Conservation (phyloP, 495 filamentous ascomycete genomes). For the Bathelium albidoporum region DNA sequence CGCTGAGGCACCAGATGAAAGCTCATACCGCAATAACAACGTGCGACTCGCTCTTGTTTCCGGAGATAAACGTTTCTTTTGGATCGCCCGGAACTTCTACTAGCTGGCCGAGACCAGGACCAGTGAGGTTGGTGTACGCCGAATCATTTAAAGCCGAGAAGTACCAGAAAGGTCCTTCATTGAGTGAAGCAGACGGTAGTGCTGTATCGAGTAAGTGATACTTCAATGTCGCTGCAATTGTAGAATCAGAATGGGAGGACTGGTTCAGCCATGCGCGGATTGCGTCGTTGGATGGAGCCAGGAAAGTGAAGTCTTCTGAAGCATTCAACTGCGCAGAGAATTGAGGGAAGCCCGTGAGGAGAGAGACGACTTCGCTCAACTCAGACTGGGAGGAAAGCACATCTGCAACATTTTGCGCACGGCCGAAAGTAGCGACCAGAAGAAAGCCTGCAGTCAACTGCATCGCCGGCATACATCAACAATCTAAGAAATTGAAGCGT, state of each 20-base stretch:
- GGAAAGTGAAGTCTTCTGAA: constrained; percentile 9
- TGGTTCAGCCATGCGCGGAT: neutral
- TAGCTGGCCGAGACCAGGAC: constrained; percentile 8
- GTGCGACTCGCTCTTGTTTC: constrained; percentile 1
- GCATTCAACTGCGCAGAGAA: neutral
- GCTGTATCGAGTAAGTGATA: constrained; percentile 2
- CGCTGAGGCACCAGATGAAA: no score
- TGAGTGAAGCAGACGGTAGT: constrained; percentile 6
- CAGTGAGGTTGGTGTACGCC: constrained; percentile 5
- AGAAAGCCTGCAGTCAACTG: neutral
- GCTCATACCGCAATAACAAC: neutral
- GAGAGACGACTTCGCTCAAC: neutral
- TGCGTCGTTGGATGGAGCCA: constrained; percentile 13
- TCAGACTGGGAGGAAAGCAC: neutral
- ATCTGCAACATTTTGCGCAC: neutral
- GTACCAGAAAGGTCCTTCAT: neutral
- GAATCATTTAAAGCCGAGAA: neutral
- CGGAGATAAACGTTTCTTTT: neutral
- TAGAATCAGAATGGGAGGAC: constrained; percentile 7
- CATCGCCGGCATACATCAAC: neutral
- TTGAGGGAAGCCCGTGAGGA: neutral
- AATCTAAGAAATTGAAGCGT: no score
- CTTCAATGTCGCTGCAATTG: neutral
- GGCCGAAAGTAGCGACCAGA: no score
- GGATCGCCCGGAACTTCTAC: neutral